phyloP scores from a whole-genome alignment of 306 rosid species.

The Vigna reflexopilosa region DNA sequence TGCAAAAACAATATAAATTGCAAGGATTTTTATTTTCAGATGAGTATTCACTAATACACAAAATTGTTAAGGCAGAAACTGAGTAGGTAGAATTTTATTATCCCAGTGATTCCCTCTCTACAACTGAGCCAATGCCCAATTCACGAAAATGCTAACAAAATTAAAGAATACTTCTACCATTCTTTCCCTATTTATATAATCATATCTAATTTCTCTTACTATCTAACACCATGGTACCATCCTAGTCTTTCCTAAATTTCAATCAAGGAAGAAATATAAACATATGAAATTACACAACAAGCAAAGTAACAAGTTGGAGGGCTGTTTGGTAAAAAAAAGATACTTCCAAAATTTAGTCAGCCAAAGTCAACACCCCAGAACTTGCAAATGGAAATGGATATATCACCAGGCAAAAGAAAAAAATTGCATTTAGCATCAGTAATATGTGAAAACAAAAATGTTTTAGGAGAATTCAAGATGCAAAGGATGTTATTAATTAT shows the following conservation, averaged over 20 bases:
- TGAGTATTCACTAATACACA: no score
- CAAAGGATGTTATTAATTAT: slow-evolving; percentile 11
- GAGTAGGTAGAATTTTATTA: neutral
- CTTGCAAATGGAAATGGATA: neutral
- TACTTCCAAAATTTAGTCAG: slow-evolving; percentile 10
- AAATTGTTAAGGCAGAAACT: neutral
- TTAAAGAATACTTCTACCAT: neutral
- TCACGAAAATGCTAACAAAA: neutral
- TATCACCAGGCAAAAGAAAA: neutral
- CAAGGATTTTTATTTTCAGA: no score
- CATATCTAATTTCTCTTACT: neutral
- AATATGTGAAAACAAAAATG: slow-evolving; percentile 2
- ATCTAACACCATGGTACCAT: neutral
- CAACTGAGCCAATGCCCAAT: neutral
- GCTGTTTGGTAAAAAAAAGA: neutral
- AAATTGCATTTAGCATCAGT: neutral
- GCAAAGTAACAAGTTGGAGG: slow-evolving; percentile 11
- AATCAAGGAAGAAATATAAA: neutral
- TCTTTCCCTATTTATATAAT: neutral
- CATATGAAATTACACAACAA: neutral
- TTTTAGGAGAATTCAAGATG: neutral
- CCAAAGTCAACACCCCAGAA: neutral
- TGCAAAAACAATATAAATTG: slow-evolving; percentile 8
- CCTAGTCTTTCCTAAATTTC: slow-evolving; percentile 16
- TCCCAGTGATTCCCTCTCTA: neutral